phyloP scores from a whole-genome alignment of 1,284 basidiomycete genomes.

The Malassezia yamatoensis region DNA sequence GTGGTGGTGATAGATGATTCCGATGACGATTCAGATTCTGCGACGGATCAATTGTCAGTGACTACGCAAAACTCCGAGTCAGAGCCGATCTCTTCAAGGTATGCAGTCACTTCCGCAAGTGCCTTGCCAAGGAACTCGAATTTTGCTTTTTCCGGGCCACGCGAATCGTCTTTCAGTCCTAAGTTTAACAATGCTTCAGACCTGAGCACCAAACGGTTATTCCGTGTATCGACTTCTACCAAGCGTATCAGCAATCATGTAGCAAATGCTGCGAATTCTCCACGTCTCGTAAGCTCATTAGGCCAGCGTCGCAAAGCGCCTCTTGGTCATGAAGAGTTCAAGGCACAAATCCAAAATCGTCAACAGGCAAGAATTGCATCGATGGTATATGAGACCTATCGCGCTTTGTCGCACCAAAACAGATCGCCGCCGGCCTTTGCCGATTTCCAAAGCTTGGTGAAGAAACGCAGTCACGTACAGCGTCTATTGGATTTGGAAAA shows the following conservation, averaged over 20 bases:
- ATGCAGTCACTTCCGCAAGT: not conserved
- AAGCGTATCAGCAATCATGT: not conserved
- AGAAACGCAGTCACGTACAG: slow-evolving; percentile 18
- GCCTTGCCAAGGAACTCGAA: not conserved
- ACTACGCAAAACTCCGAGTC: not conserved
- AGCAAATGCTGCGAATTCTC: not conserved
- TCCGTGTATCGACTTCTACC: not conserved
- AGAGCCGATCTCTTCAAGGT: not conserved
- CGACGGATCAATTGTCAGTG: not conserved
- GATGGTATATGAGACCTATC: slow-evolving; percentile 14
- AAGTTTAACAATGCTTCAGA: not conserved
- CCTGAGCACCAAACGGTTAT: not conserved
- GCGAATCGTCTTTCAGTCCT: slow-evolving; percentile 4
- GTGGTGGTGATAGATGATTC: slow-evolving; percentile 3
- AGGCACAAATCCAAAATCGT: slow-evolving; percentile 6
- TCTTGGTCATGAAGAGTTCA: slow-evolving; percentile 12
- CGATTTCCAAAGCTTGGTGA: slow-evolving; percentile 18
- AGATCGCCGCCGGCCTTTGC: not conserved
- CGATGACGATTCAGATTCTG: not conserved
- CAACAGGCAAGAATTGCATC: slow-evolving; percentile 15
- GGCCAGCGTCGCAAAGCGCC: slow-evolving; percentile 16
- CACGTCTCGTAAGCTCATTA: slow-evolving; percentile 5
- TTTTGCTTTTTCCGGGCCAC: not conserved
- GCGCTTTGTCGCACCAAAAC: not conserved
- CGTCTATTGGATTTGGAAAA: slow-evolving; percentile 22